Evolutionary conservation across 352 stramenopile genomes (phyloP), one percentile per base, ranked within the genome.

Genomic region (Pythium biforme): DNA sequence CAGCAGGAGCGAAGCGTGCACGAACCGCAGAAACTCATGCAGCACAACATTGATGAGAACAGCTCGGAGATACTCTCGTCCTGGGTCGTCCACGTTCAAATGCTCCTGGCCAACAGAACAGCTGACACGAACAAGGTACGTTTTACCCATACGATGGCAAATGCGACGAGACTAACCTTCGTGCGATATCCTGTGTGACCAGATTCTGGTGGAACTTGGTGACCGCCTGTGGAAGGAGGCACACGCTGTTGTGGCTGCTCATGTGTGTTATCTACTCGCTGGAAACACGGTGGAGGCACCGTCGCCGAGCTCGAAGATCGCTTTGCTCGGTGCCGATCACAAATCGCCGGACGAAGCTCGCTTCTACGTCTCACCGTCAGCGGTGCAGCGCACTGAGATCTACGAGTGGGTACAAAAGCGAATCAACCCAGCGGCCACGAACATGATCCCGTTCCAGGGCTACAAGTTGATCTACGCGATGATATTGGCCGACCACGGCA

Each of bases 391-490:
- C 26, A 96, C 88, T 3, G 88, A 96, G 67, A 76, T 96, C 15
- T 92, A 92, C 48, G 88, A 96, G 48, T 94, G 82, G 81, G 68
- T 88, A 3, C 86, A 91, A 22, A 90, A 88, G 64, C 75, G 76
- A 19, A 68, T 82, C 15, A 82, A 79, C 58, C 72, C 68, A 19
- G 72, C 66, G 9, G 62, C 70, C 20, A 84, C 77, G 22, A 75
- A 80, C 53, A 82, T 92, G 76, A 87, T 96, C 51, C 80, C 88
- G 25, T 94, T 95, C 68, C 88, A 96, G 61, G 88, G 86, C 22
- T 96, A 95, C 74, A 96, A 96, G 63, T 70, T 95, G 33, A 94
- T 96, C 55, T 90, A 96, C 57, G 82, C 88, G 23, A 93, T 94
- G 82, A 70, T 92, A 26, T 62, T 96, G 27, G 87, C 85, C 0